These are phyloP conservation scores for Nannochloris sp. DNA, from an alignment of 139 green algal genomes.

Conservation along the genomic window DNA sequence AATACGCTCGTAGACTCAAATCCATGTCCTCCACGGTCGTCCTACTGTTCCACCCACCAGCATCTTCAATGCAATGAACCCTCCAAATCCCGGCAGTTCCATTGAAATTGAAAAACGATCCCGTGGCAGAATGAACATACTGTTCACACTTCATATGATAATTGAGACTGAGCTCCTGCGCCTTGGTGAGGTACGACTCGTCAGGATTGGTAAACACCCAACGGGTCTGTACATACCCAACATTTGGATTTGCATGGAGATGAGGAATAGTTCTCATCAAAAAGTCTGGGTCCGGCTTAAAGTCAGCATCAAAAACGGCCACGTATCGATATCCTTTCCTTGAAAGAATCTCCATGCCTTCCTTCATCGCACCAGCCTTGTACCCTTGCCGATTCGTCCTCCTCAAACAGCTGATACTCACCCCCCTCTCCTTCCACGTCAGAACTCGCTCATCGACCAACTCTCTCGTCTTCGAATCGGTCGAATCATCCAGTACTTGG, in stretches of 20 bases:
- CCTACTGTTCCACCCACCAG: conserved; percentile 83
- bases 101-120: conserved; percentile 89
- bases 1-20: conserved; percentile 66
- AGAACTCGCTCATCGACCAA: conserved; percentile 62
- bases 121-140: conserved; percentile 52
- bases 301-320: conserved; percentile 85
- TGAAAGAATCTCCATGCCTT: conserved; percentile 51
- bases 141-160: conserved; percentile 85
- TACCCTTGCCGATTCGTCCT: conserved; percentile 70
- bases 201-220: conserved; percentile 77
- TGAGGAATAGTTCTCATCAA: conserved; percentile 50
- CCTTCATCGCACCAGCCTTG: conserved; percentile 78
- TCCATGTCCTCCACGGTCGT: conserved; percentile 95
- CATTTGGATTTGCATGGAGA: conserved; percentile 45
- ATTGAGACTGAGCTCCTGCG: conserved; percentile 60
- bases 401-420: conserved; percentile 49
- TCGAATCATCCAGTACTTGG: conserved; percentile 81
- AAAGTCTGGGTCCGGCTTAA: conserved; percentile 73
- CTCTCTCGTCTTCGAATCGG: conserved; percentile 49
- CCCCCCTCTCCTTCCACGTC: conserved; percentile 57
- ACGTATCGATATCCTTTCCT: conserved; percentile 50
- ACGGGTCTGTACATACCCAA: conserved; percentile 68
- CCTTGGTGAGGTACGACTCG: conserved; percentile 79
- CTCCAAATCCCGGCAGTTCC: conserved; percentile 68
- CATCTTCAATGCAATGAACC: conserved; percentile 66